phyloP scores from a whole-genome alignment of 441 rosid genomes.

The Pelargonium cotyledonis region DNA sequence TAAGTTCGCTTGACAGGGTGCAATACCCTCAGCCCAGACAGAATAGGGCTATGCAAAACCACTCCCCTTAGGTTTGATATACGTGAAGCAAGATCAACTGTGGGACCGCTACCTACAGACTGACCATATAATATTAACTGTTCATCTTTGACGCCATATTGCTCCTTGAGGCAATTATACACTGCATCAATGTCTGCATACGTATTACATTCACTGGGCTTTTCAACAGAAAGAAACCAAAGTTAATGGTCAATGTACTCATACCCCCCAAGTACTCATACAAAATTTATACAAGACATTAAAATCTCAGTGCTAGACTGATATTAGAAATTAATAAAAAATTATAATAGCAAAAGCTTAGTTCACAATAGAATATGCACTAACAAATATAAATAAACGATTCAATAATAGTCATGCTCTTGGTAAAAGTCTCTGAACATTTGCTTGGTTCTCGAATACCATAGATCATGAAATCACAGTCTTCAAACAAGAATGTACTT shows the following conservation, averaged over 20 bases:
- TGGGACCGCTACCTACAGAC: constrained; percentile 72
- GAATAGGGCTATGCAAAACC: constrained; percentile 57
- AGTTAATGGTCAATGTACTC: constrained; percentile 2
- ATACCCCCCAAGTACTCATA: neutral
- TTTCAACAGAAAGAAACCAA: constrained; percentile 25
- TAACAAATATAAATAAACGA: neutral
- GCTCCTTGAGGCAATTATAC: constrained; percentile 55
- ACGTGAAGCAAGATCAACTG: constrained; percentile 67
- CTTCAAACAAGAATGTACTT: constrained; percentile 1
- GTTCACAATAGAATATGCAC: neutral
- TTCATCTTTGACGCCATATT: constrained; percentile 50
- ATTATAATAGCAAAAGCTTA: neutral
- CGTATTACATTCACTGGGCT: constrained; percentile 63
- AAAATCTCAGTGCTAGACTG: neutral
- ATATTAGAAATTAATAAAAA: neutral
- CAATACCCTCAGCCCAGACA: constrained; percentile 65
- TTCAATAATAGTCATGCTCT: neutral
- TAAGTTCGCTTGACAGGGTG: constrained; percentile 62
- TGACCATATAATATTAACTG: constrained; percentile 61
- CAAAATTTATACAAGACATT: neutral
- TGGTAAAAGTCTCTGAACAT: neutral
- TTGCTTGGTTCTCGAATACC: neutral
- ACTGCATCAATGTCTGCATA: constrained; percentile 61
- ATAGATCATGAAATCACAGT: neutral
- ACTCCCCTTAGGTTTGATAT: constrained; percentile 50